These are phyloP conservation scores for Colletotrichum spaethianum DNA, from an alignment of 2,329 filamentous ascomycete species.

Conservation along the genomic window DNA sequence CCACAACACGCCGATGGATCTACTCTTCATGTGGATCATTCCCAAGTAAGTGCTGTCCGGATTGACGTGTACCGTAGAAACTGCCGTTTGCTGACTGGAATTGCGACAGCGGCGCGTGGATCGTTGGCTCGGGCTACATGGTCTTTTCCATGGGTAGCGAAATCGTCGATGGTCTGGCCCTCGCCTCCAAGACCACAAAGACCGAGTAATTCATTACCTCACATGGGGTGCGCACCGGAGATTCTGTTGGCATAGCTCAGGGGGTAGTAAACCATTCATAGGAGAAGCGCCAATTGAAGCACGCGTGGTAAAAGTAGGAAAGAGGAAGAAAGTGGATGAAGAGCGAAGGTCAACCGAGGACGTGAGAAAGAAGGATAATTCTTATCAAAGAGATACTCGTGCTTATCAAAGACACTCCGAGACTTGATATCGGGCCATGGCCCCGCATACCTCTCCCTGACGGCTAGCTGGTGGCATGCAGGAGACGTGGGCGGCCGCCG, in stretches of 20 bases:
- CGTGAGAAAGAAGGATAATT: background rate
- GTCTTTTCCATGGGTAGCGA: constrained; percentile 63
- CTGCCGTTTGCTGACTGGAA: background rate
- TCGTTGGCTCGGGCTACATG: constrained; percentile 68
- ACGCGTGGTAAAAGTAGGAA: background rate
- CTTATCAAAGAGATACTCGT: background rate
- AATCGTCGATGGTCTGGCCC: constrained; percentile 62
- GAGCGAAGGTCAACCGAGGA: no score
- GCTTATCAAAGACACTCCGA: background rate
- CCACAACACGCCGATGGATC: constrained; percentile 62
- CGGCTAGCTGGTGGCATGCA: background rate
- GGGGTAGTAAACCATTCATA: no score
- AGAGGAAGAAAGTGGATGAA: background rate
- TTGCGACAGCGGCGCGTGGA: constrained; percentile 65
- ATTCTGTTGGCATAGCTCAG: background rate
- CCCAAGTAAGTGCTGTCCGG: constrained; percentile 64
- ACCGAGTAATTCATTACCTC: constrained; percentile 51
- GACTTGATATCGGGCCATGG: background rate
- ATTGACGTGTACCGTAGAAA: background rate
- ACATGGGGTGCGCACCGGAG: background rate
- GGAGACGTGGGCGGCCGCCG: background rate
- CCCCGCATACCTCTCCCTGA: background rate
- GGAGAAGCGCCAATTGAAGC: background rate
- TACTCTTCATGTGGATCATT: constrained; percentile 70
- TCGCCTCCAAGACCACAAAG: constrained; percentile 56